These are phyloP conservation scores for Elaeis guineensis DNA, from an alignment of 176 grass and related monocot species.

Conservation along the genomic window DNA sequence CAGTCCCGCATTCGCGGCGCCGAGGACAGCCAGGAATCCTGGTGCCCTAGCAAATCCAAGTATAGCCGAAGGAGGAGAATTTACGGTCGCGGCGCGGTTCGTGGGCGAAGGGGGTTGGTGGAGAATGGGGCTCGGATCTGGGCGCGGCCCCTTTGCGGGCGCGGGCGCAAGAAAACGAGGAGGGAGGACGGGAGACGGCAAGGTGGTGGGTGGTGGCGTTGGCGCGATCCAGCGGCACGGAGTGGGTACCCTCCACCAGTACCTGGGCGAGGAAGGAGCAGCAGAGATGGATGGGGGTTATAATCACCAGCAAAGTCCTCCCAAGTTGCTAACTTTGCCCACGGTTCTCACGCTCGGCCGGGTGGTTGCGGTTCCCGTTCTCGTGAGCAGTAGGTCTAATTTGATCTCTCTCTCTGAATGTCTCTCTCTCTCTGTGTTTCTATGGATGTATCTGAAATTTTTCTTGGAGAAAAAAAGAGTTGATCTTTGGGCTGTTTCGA, in stretches of 20 bases:
- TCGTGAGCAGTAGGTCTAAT: constrained; percentile 63
- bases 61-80: too few relatives aligned
- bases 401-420: too few relatives aligned
- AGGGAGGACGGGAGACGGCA: not conserved
- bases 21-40: too few relatives aligned
- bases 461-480: too few relatives aligned
- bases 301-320: constrained; percentile 16
- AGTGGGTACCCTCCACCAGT: too few relatives aligned
- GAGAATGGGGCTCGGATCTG: constrained; percentile 13
- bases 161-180: not conserved
- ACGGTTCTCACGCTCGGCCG: constrained; percentile 87
- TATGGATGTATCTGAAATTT: too few relatives aligned
- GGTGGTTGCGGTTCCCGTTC: constrained; percentile 78
- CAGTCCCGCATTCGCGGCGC: too few relatives aligned
- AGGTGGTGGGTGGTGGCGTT: constrained; percentile 32
- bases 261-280: not conserved
- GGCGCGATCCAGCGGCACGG: not conserved
- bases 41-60: too few relatives aligned
- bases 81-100: too few relatives aligned
- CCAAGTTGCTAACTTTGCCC: constrained; percentile 71
- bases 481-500: too few relatives aligned
- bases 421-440: too few relatives aligned
- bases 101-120: not conserved
- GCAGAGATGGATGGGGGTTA: constrained; percentile 31
- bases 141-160: not conserved